Evolutionary conservation across 495 filamentous ascomycete genomes (phyloP).

Genomic region (Penicillium manginii): DNA sequence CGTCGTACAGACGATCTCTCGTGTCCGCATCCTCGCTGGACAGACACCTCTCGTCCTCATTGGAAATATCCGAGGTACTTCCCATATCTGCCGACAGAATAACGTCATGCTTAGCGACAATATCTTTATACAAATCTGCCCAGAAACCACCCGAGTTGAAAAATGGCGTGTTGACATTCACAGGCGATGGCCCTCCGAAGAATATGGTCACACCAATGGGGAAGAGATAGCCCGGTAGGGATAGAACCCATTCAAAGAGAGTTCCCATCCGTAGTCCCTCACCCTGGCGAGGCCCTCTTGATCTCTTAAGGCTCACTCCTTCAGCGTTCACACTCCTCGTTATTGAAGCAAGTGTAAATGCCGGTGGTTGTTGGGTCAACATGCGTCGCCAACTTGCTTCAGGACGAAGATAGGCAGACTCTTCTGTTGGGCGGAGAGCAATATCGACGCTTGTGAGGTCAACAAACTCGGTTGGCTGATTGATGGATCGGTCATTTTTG

Average conservation of each 20-base stretch:
- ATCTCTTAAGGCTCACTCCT: background rate
- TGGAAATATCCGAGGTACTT: background rate
- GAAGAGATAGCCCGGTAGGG: background rate
- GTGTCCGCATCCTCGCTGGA: background rate
- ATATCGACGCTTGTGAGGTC: background rate
- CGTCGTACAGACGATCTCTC: background rate
- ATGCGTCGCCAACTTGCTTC: conserved; percentile 1
- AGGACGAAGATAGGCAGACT: background rate
- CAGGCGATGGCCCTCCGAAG: background rate
- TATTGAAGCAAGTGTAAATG: background rate
- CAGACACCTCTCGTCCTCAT: background rate
- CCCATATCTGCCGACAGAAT: background rate
- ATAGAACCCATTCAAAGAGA: background rate
- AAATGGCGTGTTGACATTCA: background rate
- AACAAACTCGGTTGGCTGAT: background rate
- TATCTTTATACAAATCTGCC: background rate
- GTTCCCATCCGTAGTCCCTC: background rate
- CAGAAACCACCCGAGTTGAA: background rate
- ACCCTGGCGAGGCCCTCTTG: background rate
- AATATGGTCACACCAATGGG: background rate
- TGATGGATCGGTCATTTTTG: background rate
- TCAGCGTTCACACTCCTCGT: background rate
- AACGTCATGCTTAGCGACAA: conserved; percentile 1
- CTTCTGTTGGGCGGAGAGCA: background rate
- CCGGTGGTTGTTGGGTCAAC: conserved; percentile 1